These are phyloP conservation scores for Eucalyptus melliodora DNA, from an alignment of 345 rosid species.

Conservation along the genomic window DNA sequence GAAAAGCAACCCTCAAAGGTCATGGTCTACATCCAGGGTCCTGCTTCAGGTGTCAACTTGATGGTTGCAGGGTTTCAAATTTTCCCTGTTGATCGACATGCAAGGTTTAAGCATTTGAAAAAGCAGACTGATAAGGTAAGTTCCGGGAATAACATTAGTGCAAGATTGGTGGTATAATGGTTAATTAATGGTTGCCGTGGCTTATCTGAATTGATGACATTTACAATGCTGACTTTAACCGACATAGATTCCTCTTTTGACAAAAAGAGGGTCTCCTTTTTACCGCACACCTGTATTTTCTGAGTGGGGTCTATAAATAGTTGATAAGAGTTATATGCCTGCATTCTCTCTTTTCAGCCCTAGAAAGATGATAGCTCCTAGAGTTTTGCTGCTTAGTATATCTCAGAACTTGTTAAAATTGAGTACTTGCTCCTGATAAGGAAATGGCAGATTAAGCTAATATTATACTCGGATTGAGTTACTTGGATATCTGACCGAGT, in stretches of 20 bases:
- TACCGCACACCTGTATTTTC: background rate
- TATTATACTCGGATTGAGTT: background rate
- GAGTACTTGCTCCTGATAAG: background rate
- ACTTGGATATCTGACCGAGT: background rate
- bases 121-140: background rate
- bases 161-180: background rate
- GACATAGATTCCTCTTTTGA: background rate
- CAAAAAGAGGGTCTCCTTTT: background rate
- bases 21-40: background rate
- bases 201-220: background rate
- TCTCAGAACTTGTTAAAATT: background rate
- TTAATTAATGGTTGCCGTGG: background rate
- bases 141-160: background rate
- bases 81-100: background rate
- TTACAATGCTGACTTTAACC: background rate
- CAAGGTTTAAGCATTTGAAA: background rate
- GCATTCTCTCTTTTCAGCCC: background rate
- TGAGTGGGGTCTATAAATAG: background rate
- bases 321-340: constrained; percentile 13
- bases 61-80: background rate
- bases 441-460: background rate
- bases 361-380: background rate
- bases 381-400: background rate
- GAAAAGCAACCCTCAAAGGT: background rate
- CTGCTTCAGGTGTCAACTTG: background rate